Base-by-base conservation (phyloP, 2,329 filamentous ascomycete species). In the Diplocarpon mali region DNA sequence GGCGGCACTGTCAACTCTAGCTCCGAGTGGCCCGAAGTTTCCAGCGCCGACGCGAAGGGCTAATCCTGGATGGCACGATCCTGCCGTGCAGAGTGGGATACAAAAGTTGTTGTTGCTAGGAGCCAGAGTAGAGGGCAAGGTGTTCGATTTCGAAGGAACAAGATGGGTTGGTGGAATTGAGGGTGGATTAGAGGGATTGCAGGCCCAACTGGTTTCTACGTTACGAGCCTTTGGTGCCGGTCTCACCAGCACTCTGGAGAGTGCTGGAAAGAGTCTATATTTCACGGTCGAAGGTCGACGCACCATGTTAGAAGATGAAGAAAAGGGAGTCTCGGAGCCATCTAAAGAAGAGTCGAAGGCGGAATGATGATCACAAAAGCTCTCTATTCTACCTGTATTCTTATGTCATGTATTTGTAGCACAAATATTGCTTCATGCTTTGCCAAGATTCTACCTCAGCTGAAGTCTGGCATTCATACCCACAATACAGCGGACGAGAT, bases 101-200 rank as follows among this genome's bases (percentile, higher is more conserved):
- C 79, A 87, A 59, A 98, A 98, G 68, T 67, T 98, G 51, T 71
- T 94, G 63, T 67, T 98, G 29, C 68, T 98, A 12, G 92, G 88
- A 42, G 89, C 89, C 12, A 74, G 92, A 41, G 76, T 95, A 27
- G 92, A 98, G 60, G 85, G 85, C 51, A 82, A 61, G 49, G 56
- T 67, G 2, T 56, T 67, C 34, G 60, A 60, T 50, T 47, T 60
- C 10, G 63, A 65, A 7, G 59, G 58, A 8, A 70, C 72, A 24
- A 77, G 72, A 58, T 85, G 81, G 81, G 73, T 82, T 36, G 76
- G 87, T 46, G 73, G 82, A 30, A 93, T 96, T 56, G 71, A 83
- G 54, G 87, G 86, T 48, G 87, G 89, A 32, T 63, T 95, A 51
- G 81, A 87, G 32, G 84, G 85, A 4, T 69, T 98, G 59, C 75